Percentiles rank a stretch among this genome's conserved stretches.
phyloP scores from a whole-genome alignment of 352 stramenopile genomes.

The Phytophthora melonis region DNA sequence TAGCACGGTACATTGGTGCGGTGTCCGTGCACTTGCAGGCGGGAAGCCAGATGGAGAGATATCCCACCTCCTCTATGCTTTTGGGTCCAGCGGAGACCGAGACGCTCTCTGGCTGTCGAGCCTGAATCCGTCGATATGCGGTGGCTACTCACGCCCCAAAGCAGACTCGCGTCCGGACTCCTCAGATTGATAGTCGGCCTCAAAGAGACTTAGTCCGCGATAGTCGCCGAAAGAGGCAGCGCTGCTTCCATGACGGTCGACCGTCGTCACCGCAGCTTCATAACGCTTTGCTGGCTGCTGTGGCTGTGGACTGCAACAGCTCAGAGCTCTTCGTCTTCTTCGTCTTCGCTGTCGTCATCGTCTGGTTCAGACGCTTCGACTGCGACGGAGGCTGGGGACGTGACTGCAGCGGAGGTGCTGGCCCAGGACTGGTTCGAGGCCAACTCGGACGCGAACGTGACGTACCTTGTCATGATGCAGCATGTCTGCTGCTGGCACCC shows the following conservation, averaged over 20 bases:
- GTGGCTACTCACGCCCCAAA: conserved; percentile 20
- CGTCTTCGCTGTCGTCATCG: conserved; percentile 3
- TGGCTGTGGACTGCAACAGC: conserved; percentile 1
- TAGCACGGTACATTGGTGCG: conserved; percentile 15
- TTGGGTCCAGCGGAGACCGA: conserved; percentile 33
- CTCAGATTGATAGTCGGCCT: conserved; percentile 14
- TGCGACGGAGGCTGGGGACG: not conserved
- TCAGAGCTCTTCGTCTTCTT: conserved; percentile 24
- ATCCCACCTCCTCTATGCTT: conserved; percentile 25
- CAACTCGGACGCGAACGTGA: conserved; percentile 43
- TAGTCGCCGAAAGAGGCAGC: not conserved
- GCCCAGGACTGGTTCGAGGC: conserved; percentile 46
- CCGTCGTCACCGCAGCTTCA: not conserved
- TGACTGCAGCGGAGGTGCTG: conserved; percentile 32
- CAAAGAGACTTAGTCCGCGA: not conserved
- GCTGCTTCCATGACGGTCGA: not conserved
- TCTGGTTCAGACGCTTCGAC: not conserved
- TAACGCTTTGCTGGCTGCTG: not conserved
- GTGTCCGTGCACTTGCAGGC: not conserved
- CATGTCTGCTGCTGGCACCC: too few species aligned
- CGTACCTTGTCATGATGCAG: too few species aligned
- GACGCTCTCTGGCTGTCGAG: conserved; percentile 30
- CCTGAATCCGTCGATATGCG: not conserved
- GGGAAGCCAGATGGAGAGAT: conserved; percentile 20
- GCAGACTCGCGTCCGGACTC: conserved; percentile 15